A percentile compares a stretch with the other conserved stretches of the same genome.
These are phyloP conservation scores for Eragrostis curvula DNA, from an alignment of 176 grass and related monocot genomes.

Conservation along the genomic window DNA sequence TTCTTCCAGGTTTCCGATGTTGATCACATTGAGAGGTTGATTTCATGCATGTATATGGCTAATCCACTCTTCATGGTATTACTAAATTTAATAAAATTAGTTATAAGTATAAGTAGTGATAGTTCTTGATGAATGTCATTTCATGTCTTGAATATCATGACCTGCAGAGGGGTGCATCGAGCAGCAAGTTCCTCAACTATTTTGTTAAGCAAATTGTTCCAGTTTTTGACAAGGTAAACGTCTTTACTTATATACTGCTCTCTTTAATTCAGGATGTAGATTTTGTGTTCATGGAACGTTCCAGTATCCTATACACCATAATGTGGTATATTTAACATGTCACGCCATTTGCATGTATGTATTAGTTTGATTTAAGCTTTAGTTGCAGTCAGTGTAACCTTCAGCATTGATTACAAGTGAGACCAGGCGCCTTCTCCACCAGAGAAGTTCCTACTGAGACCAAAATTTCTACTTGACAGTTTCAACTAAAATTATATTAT, in stretches of 20 bases:
- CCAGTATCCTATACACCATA: too few species aligned
- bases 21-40: constrained; percentile 86
- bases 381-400: too few species aligned
- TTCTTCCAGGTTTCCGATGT: constrained; percentile 75
- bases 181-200: constrained; percentile 94
- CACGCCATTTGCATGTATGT: too few species aligned
- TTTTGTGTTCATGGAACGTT: too few species aligned
- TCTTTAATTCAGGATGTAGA: not conserved
- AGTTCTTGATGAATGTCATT: constrained; percentile 14
- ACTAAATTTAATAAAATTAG: not conserved
- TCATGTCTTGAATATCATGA: constrained; percentile 33
- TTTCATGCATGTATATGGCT: constrained; percentile 97
- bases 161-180: constrained; percentile 85
- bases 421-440: too few species aligned
- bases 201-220: constrained; percentile 89
- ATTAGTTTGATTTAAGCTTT: too few species aligned
- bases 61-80: constrained; percentile 91
- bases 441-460: too few species aligned
- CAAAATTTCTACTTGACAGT: too few species aligned
- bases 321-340: too few species aligned
- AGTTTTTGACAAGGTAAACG: constrained; percentile 90
- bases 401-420: too few species aligned
- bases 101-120: not conserved
- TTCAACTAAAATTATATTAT: too few species aligned
- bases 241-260: constrained; percentile 36